Percentiles rank a stretch among this genome's conserved stretches.
Evolutionary conservation across 2,329 filamentous ascomycete species (phyloP).

Genomic region (Trichoderma koningiopsis): DNA sequence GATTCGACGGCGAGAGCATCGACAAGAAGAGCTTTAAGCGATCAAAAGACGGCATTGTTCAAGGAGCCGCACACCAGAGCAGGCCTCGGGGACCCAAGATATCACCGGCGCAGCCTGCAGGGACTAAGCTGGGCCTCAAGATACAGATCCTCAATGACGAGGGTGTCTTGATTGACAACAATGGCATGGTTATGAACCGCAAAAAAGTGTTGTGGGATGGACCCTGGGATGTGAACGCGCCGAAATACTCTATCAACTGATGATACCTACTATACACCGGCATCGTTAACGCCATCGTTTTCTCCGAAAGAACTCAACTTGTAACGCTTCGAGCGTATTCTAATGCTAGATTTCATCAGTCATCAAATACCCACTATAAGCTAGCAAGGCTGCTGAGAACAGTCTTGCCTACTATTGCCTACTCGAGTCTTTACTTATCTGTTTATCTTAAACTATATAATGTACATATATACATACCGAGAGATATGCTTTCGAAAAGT

Average conservation of each 20-base stretch:
- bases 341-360: neutral
- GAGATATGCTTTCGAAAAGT: neutral
- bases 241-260: neutral
- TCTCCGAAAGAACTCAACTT: neutral
- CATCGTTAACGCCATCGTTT: neutral
- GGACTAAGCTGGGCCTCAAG: neutral
- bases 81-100: conserved; percentile 5
- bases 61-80: conserved; percentile 5
- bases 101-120: neutral
- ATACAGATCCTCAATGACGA: conserved; percentile 1
- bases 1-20: conserved; percentile 5
- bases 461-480: neutral
- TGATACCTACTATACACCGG: neutral
- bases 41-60: neutral
- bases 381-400: neutral
- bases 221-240: neutral
- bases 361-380: neutral
- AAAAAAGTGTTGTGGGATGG: conserved; percentile 9
- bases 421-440: neutral
- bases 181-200: neutral
- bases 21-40: neutral
- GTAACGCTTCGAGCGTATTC: neutral
- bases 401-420: neutral
- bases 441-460: neutral
- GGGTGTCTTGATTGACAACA: neutral